Base-by-base conservation (phyloP, 73 alveolate genomes). In the Urostyla sp. region DNA sequence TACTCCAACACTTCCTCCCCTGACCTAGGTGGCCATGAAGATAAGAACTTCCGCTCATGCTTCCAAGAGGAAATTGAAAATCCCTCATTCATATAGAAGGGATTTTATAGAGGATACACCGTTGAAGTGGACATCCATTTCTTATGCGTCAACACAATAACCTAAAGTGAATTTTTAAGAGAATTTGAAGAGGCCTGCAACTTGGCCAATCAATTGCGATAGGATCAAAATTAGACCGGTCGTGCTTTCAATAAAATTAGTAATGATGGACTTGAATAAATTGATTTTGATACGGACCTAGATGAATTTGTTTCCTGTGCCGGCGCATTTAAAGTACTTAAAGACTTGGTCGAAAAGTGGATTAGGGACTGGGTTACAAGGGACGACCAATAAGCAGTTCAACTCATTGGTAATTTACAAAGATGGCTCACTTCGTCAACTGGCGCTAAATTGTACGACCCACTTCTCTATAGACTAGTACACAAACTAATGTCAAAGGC, bases 1-100 rank as follows among this genome's bases (percentile, higher is more conserved):
- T 95, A 94, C 49, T 82, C 94, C 24, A 94, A 90, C 75, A 78
- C 89, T 26, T 74, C 90, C 0, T 84, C 75, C 32, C 97, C 99
- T 5, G 99, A 95, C 66, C 59, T 95, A 7, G 99, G 99, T 5
- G 98, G 98, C 8, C 96, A 94, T 16, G 98, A 95, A 55, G 92
- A 87, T 43, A 54, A 49, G 45, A 88, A 85, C 75, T 85, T 60
- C 80, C 69, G 90, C 53, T 82, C 52, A 24, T 75, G 51, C 67
- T 87, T 82, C 63, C 89, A 91, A 57, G 90, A 88, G 52, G 97
- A 91, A 55, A 82, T 91, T 75, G 90, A 81, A 54, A 87, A 85
- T 73, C 92, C 92, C 63, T 91, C 87, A 38, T 52, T 75, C 16
- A 81, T 60, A 44, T 50, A 67, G 84, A 90, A 90, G 30, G 99